Evolutionary conservation across 257 asterid genomes (phyloP).

Genomic region (Rauvolfia tetraphylla): DNA sequence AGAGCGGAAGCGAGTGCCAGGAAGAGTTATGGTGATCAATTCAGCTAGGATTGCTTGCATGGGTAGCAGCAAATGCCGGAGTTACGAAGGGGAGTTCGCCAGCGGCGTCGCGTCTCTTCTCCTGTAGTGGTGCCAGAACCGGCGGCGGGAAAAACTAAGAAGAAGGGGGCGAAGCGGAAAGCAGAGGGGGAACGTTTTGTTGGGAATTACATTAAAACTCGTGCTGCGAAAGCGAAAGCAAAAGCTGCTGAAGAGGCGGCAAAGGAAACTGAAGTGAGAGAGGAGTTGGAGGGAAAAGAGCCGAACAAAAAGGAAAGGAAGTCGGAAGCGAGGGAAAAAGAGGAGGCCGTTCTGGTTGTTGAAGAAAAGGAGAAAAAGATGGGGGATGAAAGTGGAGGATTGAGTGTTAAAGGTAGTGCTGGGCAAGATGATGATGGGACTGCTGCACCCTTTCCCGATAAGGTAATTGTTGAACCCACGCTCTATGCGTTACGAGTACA

Average conservation of each 20-base stretch:
- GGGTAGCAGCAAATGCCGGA: slow-evolving; percentile 26
- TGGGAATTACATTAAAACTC: slow-evolving; percentile 24
- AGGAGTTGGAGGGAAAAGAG: background rate
- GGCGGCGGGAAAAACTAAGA: slow-evolving; percentile 6
- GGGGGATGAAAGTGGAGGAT: slow-evolving; percentile 42
- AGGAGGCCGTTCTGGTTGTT: slow-evolving; percentile 4
- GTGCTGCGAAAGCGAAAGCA: slow-evolving; percentile 35
- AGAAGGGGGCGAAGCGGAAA: slow-evolving; percentile 6
- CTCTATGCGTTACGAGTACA: background rate
- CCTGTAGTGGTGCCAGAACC: slow-evolving; percentile 4
- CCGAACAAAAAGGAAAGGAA: background rate
- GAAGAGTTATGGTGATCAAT: slow-evolving; percentile 9
- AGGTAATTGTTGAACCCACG: slow-evolving; percentile 19
- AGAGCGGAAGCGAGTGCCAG: background rate
- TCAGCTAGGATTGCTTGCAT: slow-evolving; percentile 15
- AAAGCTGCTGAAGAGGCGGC: slow-evolving; percentile 15
- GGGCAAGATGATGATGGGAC: slow-evolving; percentile 32
- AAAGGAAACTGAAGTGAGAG: background rate
- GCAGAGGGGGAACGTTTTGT: background rate
- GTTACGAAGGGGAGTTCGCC: slow-evolving; percentile 23
- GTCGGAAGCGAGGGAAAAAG: background rate
- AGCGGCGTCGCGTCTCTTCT: slow-evolving; percentile 3
- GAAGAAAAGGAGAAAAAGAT: slow-evolving; percentile 21
- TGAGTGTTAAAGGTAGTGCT: slow-evolving; percentile 41
- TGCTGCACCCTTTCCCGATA: slow-evolving; percentile 34